Conservation (phyloP, 768 basidiomycete species). For the Auricularia heimuer region DNA sequence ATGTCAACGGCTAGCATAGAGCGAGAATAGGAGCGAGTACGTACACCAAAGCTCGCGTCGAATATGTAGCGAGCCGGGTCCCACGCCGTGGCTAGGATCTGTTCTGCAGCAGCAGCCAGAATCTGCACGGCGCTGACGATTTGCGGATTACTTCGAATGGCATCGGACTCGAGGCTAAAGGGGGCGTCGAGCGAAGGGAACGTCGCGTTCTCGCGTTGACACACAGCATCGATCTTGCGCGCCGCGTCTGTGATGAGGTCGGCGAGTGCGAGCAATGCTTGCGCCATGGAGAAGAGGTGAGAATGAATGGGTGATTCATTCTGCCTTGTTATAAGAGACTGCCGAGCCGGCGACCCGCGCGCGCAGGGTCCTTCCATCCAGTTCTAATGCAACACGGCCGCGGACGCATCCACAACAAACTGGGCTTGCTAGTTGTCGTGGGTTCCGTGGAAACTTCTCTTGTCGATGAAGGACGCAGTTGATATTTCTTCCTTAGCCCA, state of each 20-base stretch:
- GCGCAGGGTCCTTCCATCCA: not conserved
- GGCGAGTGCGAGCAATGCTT: not conserved
- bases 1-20: not conserved
- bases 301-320: not conserved
- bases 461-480: too few species aligned
- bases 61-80: not conserved
- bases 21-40: not conserved
- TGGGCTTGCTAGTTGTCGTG: too few species aligned
- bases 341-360: not conserved
- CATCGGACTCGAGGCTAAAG: not conserved
- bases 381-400: too few species aligned
- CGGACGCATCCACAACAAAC: too few species aligned
- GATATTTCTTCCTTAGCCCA: too few species aligned
- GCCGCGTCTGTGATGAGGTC: not conserved
- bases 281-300: not conserved
- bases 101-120: not conserved
- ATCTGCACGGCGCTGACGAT: not conserved
- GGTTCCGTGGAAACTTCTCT: too few species aligned
- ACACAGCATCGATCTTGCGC: not conserved
- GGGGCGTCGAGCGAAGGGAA: not conserved
- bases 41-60: not conserved
- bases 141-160: not conserved
- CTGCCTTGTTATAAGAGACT: not conserved
- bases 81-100: not conserved
- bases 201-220: not conserved